phyloP scores from a whole-genome alignment of 1,284 basidiomycete genomes.

The Amylostereum areolatum region DNA sequence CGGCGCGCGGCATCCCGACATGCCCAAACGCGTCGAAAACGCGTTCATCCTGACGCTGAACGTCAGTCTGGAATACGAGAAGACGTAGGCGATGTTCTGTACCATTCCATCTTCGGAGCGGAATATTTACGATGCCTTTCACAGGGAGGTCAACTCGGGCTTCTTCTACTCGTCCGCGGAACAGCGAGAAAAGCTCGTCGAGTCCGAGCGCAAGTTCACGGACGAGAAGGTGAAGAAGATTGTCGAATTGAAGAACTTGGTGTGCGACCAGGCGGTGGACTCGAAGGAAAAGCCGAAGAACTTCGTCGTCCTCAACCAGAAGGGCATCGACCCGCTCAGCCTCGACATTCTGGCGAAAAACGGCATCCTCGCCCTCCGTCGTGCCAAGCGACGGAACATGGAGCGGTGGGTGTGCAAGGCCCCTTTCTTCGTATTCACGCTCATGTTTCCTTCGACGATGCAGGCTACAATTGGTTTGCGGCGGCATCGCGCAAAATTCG shows the following conservation, averaged over 20 bases:
- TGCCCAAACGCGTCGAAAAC: constrained; percentile 98
- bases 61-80: constrained; percentile 98
- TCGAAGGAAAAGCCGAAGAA: constrained; percentile 75
- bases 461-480: constrained; percentile 90
- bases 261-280: constrained; percentile 89
- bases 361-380: constrained; percentile 89
- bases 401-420: constrained; percentile 60
- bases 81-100: constrained; percentile 71
- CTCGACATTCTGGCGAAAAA: constrained; percentile 97
- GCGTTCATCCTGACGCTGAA: constrained; percentile 95
- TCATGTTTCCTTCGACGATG: constrained; percentile 4
- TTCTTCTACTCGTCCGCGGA: constrained; percentile 99
- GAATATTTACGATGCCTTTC: constrained; percentile 7
- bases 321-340: constrained; percentile 98
- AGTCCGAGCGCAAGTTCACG: constrained; percentile 92
- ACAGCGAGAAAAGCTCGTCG: constrained; percentile 97
- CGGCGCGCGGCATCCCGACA: constrained; percentile 96
- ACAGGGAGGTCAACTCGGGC: constrained; percentile 96
- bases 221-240: constrained; percentile 97
- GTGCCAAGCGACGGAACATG: constrained; percentile 98
- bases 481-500: constrained; percentile 95
- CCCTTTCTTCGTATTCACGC: constrained; percentile 4
- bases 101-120: constrained; percentile 1
- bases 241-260: constrained; percentile 92
- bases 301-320: constrained; percentile 98